Percentiles rank a stretch among this genome's conserved stretches.
Evolutionary conservation across 306 rosid genomes (phyloP).

Genomic region (Calophaca sinica): DNA sequence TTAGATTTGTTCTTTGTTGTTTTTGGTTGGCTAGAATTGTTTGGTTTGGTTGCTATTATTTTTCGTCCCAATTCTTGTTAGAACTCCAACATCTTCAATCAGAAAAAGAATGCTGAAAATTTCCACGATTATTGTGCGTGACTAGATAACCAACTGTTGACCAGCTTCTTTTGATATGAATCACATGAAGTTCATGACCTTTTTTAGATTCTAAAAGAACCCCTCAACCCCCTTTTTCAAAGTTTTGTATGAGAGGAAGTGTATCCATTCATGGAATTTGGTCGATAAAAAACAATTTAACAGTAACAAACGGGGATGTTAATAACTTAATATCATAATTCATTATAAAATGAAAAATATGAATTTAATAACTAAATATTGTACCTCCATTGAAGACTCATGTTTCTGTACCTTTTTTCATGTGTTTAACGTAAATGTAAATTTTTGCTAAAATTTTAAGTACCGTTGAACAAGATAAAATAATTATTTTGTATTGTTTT

Average conservation of each 20-base stretch:
- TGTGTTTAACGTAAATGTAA: neutral
- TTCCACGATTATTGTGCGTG: neutral
- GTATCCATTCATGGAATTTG: no score
- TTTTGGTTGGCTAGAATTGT: no score
- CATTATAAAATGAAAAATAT: neutral
- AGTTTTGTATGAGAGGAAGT: no score
- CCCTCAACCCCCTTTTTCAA: no score
- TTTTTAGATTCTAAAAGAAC: neutral
- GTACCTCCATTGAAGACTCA: neutral
- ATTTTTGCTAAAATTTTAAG: neutral
- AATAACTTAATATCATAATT: no score
- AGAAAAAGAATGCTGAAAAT: neutral
- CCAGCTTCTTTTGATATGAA: conserved; percentile 34
- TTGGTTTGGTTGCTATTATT: no score
- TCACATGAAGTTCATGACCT: conserved; percentile 6
- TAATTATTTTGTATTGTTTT: no score
- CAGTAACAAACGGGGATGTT: no score
- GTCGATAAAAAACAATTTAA: no score
- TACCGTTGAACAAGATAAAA: no score
- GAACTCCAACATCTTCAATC: neutral
- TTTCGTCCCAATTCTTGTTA: no score
- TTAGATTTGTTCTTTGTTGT: no score
- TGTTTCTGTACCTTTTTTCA: neutral
- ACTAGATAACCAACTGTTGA: conserved; percentile 18
- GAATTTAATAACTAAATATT: neutral